Percentiles rank a stretch among this genome's conserved stretches.
Evolutionary conservation across 345 rosid species (phyloP).

Genomic region (Viola odorata): DNA sequence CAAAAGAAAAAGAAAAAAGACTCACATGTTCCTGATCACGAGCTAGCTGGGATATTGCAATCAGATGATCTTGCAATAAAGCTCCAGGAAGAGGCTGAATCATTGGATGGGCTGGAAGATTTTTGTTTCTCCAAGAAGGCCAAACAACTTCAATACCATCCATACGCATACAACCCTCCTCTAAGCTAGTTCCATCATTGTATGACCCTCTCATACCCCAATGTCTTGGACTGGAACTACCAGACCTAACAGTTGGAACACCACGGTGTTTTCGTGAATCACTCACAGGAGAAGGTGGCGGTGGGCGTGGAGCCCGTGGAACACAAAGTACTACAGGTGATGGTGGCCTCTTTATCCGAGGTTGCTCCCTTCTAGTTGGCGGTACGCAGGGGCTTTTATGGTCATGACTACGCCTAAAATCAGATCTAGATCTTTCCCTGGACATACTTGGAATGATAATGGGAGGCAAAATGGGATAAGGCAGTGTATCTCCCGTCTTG

Average conservation of each 20-base stretch:
- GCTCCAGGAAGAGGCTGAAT: slow-evolving; percentile 84
- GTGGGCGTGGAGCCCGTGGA: slow-evolving; percentile 90
- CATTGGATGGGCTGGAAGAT: slow-evolving; percentile 61
- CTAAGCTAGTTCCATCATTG: slow-evolving; percentile 62
- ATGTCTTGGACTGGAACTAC: slow-evolving; percentile 98
- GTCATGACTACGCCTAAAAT: slow-evolving; percentile 54
- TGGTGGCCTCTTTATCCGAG: slow-evolving; percentile 91
- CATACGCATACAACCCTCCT: slow-evolving; percentile 57
- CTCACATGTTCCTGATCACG: slow-evolving; percentile 95
- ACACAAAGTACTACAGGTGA: slow-evolving; percentile 97
- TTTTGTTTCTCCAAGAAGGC: slow-evolving; percentile 94
- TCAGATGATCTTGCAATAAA: slow-evolving; percentile 75
- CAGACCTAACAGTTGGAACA: slow-evolving; percentile 93
- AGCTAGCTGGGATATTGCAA: slow-evolving; percentile 83
- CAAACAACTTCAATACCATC: slow-evolving; percentile 90
- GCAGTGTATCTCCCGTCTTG: slow-evolving; percentile 60
- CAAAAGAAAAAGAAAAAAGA: slow-evolving; percentile 12
- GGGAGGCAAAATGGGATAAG: slow-evolving; percentile 85
- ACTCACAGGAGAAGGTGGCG: slow-evolving; percentile 90
- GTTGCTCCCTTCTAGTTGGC: slow-evolving; percentile 65
- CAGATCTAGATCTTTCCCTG: slow-evolving; percentile 62
- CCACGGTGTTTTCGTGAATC: slow-evolving; percentile 85
- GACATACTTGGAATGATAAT: slow-evolving; percentile 81
- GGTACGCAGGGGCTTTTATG: slow-evolving; percentile 79
- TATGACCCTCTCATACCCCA: slow-evolving; percentile 93